phyloP scores from a whole-genome alignment of 495 filamentous ascomycete species.

The Aspergillus nanangensis region DNA sequence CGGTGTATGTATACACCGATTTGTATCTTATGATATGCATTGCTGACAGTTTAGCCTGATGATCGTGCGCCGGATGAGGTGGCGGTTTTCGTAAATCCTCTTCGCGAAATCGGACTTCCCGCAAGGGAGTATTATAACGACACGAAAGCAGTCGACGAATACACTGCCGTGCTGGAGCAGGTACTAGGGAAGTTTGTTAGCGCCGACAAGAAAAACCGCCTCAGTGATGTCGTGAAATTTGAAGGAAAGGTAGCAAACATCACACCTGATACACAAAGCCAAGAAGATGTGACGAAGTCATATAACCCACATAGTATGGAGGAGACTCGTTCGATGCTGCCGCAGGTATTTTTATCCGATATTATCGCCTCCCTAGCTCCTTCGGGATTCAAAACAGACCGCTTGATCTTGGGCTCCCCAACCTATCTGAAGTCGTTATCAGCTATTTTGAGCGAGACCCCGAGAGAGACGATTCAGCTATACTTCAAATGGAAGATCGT shows the following conservation, averaged over 20 bases:
- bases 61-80: constrained; percentile 64
- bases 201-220: constrained; percentile 19
- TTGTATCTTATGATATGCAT: neutral
- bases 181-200: constrained; percentile 32
- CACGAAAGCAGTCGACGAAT: constrained; percentile 46
- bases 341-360: constrained; percentile 48
- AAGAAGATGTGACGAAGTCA: constrained; percentile 55
- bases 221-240: constrained; percentile 50
- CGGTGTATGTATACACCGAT: constrained; percentile 36
- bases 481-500: constrained; percentile 62
- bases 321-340: constrained; percentile 48
- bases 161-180: constrained; percentile 44
- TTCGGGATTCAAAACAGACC: constrained; percentile 39
- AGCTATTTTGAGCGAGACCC: constrained; percentile 39
- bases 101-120: constrained; percentile 52
- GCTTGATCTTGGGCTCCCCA: constrained; percentile 56
- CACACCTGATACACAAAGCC: constrained; percentile 54
- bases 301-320: constrained; percentile 53
- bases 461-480: constrained; percentile 44
- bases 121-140: constrained; percentile 64
- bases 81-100: constrained; percentile 51
- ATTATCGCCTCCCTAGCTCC: constrained; percentile 53
- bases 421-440: constrained; percentile 50
- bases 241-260: constrained; percentile 57
- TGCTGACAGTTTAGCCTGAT: constrained; percentile 35